Percentiles rank a stretch among this genome's conserved stretches.
phyloP scores from a whole-genome alignment of 1,284 basidiomycete species.

The Sporisorium reilianum region DNA sequence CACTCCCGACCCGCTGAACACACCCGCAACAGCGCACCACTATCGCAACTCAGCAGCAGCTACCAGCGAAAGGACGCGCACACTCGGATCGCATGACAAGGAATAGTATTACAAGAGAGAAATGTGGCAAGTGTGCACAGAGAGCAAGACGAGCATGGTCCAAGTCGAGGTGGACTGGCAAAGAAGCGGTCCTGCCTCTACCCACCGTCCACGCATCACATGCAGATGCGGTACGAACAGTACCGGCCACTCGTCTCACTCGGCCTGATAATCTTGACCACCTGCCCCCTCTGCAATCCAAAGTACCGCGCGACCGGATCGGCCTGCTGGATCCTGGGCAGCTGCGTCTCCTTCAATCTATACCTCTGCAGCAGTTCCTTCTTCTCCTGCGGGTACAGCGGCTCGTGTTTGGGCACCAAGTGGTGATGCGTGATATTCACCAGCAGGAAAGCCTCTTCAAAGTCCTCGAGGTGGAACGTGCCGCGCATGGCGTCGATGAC shows the following conservation, averaged over 20 bases:
- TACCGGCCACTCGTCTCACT: conserved; percentile 97
- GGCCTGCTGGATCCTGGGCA: conserved; percentile 93
- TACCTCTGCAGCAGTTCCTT: conserved; percentile 88
- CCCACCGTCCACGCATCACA: too few relatives aligned
- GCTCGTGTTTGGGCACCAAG: conserved; percentile 92
- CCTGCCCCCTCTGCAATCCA: conserved; percentile 91
- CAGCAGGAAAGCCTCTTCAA: conserved; percentile 93
- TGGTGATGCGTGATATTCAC: conserved; percentile 96
- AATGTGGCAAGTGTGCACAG: neutral
- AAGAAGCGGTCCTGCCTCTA: too few relatives aligned
- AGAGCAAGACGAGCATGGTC: too few relatives aligned
- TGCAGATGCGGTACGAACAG: conserved; percentile 86
- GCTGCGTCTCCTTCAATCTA: conserved; percentile 96
- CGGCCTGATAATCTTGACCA: conserved; percentile 95
- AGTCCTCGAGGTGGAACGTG: conserved; percentile 92
- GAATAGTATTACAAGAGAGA: conserved; percentile 22
- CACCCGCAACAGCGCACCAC: too few relatives aligned
- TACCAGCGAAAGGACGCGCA: neutral
- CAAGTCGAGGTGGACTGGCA: too few relatives aligned
- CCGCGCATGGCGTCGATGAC: conserved; percentile 71
- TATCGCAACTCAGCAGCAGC: too few relatives aligned
- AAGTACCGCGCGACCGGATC: conserved; percentile 99
- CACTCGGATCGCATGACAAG: neutral
- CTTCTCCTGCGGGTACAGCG: conserved; percentile 88
- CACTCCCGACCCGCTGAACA: too few relatives aligned